phyloP scores from a whole-genome alignment of 768 basidiomycete species.

The Podaxis carcinomalis region DNA sequence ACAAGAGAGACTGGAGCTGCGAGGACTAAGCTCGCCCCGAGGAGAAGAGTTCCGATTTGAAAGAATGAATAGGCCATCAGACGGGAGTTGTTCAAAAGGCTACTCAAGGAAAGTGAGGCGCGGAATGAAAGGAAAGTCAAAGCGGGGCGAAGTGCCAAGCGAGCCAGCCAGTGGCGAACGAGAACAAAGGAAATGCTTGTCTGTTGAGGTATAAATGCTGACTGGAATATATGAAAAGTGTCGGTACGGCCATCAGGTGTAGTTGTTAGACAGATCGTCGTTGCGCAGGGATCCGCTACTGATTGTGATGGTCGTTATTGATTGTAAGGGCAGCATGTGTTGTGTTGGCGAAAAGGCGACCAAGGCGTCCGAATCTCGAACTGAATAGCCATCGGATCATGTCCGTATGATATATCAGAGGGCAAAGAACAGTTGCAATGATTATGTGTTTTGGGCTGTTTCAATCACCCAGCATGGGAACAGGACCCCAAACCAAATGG shows the following conservation, averaged over 20 bases:
- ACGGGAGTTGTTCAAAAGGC: background rate
- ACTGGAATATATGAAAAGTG: background rate
- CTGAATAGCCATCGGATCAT: no score
- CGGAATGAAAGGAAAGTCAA: background rate
- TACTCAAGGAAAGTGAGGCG: background rate
- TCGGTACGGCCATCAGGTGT: background rate
- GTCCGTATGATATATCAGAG: no score
- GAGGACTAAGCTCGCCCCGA: background rate
- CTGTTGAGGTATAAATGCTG: background rate
- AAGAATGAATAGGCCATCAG: conserved; percentile 3
- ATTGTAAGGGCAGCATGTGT: no score
- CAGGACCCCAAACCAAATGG: no score
- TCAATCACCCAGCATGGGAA: no score
- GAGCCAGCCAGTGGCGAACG: background rate
- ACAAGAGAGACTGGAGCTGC: conserved; percentile 22
- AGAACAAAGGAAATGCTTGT: background rate
- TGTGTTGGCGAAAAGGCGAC: no score
- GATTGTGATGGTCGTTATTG: no score
- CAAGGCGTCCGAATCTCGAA: no score
- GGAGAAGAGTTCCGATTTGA: background rate
- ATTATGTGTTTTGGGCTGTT: no score
- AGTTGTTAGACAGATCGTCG: background rate
- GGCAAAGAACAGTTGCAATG: no score
- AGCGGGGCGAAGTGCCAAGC: background rate
- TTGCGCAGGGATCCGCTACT: no score